phyloP scores from a whole-genome alignment of 192 early-diverging fungal species.

The Podila verticillata region DNA sequence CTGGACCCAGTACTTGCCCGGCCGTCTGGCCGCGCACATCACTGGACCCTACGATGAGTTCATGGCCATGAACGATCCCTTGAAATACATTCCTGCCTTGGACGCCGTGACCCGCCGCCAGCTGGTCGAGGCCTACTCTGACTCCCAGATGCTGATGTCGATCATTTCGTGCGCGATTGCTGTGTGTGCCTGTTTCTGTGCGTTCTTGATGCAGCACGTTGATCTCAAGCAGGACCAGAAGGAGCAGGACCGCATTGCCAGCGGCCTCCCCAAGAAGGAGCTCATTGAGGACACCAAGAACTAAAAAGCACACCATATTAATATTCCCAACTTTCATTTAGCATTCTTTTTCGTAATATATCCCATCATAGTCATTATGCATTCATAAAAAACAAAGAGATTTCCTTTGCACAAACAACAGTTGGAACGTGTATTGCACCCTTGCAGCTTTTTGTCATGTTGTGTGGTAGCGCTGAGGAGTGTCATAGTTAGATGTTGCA shows the following conservation, averaged over 20 bases:
- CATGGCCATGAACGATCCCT: constrained; percentile 13
- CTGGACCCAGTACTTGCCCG: constrained; percentile 46
- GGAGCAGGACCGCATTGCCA: neutral
- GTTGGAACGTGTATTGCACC: too few relatives aligned
- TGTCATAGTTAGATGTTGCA: too few relatives aligned
- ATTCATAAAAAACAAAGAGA: neutral
- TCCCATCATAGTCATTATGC: too few relatives aligned
- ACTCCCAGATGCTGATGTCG: constrained; percentile 46
- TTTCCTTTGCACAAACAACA: too few relatives aligned
- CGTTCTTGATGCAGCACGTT: constrained; percentile 22
- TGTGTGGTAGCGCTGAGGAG: too few relatives aligned
- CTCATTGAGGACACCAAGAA: neutral
- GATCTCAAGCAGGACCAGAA: constrained; percentile 25
- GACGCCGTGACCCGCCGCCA: constrained; percentile 23
- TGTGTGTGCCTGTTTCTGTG: constrained; percentile 14
- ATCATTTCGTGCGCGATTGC: constrained; percentile 34
- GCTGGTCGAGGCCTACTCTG: constrained; percentile 26
- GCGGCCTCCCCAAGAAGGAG: neutral
- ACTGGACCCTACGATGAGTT: constrained; percentile 44
- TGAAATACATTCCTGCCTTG: constrained; percentile 6
- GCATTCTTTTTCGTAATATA: neutral
- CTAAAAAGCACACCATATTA: neutral
- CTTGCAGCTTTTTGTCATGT: too few relatives aligned
- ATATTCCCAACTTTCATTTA: too few relatives aligned
- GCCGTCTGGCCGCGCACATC: constrained; percentile 13